These are phyloP conservation scores for Bipolaris victoriae DNA, from an alignment of 2,329 filamentous ascomycete genomes.

Conservation along the genomic window DNA sequence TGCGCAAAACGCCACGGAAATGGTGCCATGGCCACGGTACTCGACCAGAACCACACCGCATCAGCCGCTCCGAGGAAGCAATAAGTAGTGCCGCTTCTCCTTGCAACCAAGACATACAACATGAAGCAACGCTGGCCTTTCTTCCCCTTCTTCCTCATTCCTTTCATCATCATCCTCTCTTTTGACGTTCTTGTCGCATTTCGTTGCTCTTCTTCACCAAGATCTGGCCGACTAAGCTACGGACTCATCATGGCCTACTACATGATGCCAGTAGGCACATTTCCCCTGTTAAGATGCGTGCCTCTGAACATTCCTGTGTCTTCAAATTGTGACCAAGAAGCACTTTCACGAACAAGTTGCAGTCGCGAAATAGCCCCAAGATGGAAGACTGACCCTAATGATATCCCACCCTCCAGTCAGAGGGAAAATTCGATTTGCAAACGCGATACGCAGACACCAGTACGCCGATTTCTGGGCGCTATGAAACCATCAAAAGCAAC, in stretches of 20 bases:
- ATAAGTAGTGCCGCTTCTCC: background rate
- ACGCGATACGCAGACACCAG: background rate
- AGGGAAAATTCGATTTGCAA: background rate
- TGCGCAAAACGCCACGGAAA: background rate
- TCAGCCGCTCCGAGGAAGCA: constrained; percentile 7
- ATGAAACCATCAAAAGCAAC: background rate
- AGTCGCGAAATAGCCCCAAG: background rate
- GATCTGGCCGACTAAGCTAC: background rate
- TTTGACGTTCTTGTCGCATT: background rate
- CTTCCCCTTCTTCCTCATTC: background rate
- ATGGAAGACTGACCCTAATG: background rate
- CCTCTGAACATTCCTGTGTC: background rate
- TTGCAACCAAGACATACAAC: constrained; percentile 1
- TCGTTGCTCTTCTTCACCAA: background rate
- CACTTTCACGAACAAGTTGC: background rate
- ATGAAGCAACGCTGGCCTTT: background rate
- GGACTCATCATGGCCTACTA: background rate
- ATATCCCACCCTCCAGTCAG: background rate
- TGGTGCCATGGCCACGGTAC: constrained; percentile 1
- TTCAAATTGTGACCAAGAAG: background rate
- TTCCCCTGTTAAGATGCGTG: background rate
- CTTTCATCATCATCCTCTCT: background rate
- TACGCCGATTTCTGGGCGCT: background rate
- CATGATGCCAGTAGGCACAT: background rate
- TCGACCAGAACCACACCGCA: constrained; percentile 10